Evolutionary conservation across 768 basidiomycete species (phyloP).

Genomic region (Suillus subalutaceus): DNA sequence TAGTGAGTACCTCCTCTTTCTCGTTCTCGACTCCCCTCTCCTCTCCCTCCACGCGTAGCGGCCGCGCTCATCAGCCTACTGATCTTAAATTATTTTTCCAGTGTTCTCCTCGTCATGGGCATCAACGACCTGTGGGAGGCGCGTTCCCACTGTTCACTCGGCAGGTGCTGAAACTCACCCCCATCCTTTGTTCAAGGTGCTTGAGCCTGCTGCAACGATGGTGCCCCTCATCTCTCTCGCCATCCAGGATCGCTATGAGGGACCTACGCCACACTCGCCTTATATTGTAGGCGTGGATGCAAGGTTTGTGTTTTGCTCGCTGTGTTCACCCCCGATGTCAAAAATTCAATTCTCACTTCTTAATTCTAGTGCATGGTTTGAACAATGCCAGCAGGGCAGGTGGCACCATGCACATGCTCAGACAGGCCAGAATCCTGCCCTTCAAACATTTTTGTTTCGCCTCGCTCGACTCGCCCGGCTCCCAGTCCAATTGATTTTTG

Average conservation of each 20-base stretch:
- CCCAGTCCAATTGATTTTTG: slow-evolving; percentile 46
- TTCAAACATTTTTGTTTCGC: slow-evolving; percentile 41
- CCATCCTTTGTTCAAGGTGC: neutral
- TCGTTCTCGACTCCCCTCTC: no score
- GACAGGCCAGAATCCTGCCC: neutral
- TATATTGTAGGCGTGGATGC: neutral
- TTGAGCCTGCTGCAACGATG: neutral
- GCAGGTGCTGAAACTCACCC: neutral
- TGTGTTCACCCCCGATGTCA: no score
- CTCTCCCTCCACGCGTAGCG: neutral
- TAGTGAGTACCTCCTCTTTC: neutral
- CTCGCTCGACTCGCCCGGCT: slow-evolving; percentile 40
- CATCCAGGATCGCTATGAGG: neutral
- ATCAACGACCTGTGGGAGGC: neutral
- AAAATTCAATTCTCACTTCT: no score
- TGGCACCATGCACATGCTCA: neutral
- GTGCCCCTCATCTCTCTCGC: neutral
- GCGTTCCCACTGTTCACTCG: neutral
- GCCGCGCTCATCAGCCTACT: neutral
- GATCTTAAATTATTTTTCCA: neutral
- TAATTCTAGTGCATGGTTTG: no score
- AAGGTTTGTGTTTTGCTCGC: neutral
- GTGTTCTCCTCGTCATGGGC: neutral
- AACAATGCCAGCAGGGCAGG: neutral
- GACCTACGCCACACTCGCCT: neutral